Conservation (phyloP, 345 rosid species). For the Syzygium aqueum region DNA sequence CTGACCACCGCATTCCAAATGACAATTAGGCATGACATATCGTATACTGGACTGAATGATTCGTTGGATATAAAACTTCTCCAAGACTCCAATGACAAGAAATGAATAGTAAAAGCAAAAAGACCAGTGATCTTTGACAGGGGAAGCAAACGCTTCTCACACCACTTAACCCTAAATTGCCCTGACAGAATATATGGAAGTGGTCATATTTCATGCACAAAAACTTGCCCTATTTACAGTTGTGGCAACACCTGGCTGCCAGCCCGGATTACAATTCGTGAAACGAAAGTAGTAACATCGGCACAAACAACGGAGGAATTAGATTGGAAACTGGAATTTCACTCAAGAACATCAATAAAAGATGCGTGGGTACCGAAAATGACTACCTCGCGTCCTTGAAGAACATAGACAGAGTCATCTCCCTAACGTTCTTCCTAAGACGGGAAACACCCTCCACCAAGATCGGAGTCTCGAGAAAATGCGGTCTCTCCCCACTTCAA, state of each 20-base stretch:
- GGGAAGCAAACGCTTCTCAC: background rate
- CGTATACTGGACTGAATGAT: background rate
- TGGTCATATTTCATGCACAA: background rate
- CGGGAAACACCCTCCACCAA: background rate
- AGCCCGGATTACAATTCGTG: background rate
- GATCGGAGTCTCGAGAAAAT: background rate
- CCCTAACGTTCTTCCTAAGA: conserved; percentile 10
- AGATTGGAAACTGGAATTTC: background rate
- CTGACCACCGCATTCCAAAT: conserved; percentile 22
- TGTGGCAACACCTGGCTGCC: background rate
- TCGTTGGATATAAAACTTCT: background rate
- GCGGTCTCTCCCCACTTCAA: background rate
- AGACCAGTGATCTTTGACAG: background rate
- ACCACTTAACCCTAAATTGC: background rate
- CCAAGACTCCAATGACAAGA: background rate
- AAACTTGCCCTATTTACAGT: background rate
- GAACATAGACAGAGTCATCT: conserved; percentile 16
- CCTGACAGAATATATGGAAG: background rate
- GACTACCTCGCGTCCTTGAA: conserved; percentile 29
- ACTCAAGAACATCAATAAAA: background rate
- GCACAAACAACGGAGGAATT: background rate
- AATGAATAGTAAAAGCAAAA: background rate
- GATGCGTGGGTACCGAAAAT: background rate
- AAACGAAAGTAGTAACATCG: background rate
- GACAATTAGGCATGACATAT: background rate